Conservation (phyloP, 2,329 filamentous ascomycete genomes). For the Neopestalotiopsis sp. region DNA sequence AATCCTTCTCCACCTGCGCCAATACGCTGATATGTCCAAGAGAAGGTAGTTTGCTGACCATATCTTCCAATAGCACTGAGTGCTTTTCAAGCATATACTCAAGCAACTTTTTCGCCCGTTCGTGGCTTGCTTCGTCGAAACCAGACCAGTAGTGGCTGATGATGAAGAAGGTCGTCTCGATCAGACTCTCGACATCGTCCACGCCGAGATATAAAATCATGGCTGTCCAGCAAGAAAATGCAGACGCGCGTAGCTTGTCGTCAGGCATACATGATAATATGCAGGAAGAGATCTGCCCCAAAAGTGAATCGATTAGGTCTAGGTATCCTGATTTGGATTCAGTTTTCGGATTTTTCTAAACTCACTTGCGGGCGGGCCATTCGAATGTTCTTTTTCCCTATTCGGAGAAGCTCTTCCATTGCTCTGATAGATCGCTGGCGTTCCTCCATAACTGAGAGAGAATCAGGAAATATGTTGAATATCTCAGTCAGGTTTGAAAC, state of each 20-base stretch:
- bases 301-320: neutral
- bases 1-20: conserved; percentile 67
- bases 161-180: conserved; percentile 90
- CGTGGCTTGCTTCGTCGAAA: conserved; percentile 67
- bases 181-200: conserved; percentile 78
- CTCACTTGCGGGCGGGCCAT: conserved; percentile 84
- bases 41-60: conserved; percentile 79
- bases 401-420: conserved; percentile 84
- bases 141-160: conserved; percentile 79
- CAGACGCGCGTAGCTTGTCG: conserved; percentile 74
- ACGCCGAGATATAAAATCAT: conserved; percentile 78
- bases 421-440: conserved; percentile 80
- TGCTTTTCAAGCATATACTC: conserved; percentile 69
- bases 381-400: conserved; percentile 75
- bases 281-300: conserved; percentile 81
- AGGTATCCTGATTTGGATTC: neutral
- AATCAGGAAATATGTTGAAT: conserved; percentile 70
- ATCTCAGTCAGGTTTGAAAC: conserved; percentile 81
- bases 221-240: conserved; percentile 83
- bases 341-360: conserved; percentile 19
- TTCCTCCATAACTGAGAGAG: conserved; percentile 65
- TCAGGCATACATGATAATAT: conserved; percentile 82
- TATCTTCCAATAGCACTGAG: conserved; percentile 63
- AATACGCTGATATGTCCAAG: conserved; percentile 74
- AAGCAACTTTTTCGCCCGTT: conserved; percentile 68